A percentile compares a stretch with the other conserved stretches of the same genome.
phyloP scores from a whole-genome alignment of 345 rosid genomes.

The Linum trigynum region DNA sequence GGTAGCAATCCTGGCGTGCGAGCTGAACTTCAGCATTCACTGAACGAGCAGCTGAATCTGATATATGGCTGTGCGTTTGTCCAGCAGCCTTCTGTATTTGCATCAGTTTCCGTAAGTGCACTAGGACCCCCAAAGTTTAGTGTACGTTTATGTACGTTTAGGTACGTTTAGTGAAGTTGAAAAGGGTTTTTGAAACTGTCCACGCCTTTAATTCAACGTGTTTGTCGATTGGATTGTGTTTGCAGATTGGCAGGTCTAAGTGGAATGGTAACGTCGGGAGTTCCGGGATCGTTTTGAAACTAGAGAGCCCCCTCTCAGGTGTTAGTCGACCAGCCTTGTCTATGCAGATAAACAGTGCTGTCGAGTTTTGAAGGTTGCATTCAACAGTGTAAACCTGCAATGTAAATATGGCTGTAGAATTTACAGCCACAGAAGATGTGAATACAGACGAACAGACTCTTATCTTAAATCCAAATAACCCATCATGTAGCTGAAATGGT shows the following conservation, averaged over 20 bases:
- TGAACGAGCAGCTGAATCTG: slow-evolving; percentile 65
- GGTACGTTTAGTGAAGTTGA: too few species aligned
- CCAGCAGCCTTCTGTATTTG: slow-evolving; percentile 68
- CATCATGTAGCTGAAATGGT: too few species aligned
- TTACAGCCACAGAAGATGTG: background rate
- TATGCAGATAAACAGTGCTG: slow-evolving; percentile 62
- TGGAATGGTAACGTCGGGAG: slow-evolving; percentile 86
- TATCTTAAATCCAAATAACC: background rate
- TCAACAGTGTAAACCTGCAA: slow-evolving; percentile 1
- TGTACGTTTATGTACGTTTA: background rate
- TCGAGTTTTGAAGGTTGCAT: slow-evolving; percentile 55
- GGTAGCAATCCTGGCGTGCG: slow-evolving; percentile 87
- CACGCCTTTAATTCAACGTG: background rate
- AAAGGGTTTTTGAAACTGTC: too few species aligned
- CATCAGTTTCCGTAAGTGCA: slow-evolving; percentile 61
- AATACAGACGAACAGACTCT: background rate
- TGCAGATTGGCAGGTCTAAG: slow-evolving; percentile 88
- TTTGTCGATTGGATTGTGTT: background rate
- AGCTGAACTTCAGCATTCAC: slow-evolving; percentile 67
- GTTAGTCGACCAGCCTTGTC: slow-evolving; percentile 64
- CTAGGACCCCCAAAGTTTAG: background rate
- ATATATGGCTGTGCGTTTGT: slow-evolving; percentile 60
- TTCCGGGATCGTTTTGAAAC: slow-evolving; percentile 69
- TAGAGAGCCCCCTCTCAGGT: slow-evolving; percentile 54
- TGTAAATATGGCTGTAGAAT: slow-evolving; percentile 27